Evolutionary conservation across 2,329 filamentous ascomycete genomes (phyloP), one percentile per base, ranked within the genome.

Genomic region (Lithohypha guttulata): DNA sequence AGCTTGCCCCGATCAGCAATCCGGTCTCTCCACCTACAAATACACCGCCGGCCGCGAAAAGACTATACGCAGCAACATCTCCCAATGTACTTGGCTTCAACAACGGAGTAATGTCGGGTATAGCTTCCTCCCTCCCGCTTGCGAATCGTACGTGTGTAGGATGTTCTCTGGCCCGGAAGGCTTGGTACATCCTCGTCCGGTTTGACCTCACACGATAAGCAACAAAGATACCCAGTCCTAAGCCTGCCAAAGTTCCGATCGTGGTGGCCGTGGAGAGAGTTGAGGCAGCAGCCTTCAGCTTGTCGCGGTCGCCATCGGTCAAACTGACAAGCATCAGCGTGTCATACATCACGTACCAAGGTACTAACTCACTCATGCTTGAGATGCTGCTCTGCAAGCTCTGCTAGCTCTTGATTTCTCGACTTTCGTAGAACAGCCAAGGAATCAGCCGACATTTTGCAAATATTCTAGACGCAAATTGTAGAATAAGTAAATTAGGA

Each of bases 1-100:
- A 65, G 32, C 65, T 65, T 1, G 66, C 68, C 1, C 79, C 77
- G 0, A 66, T 68, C 42, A 80, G 46, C 32, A 81, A 59, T 0
- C 78, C 77, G 50, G 41, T 32, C 59, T 82, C 78, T 6, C 78
- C 77, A 6, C 77, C 77, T 4, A 82, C 46, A 44, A 82, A 75
- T 4, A 80, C 53, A 0, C 77, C 77, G 10, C 75, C 77, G 0
- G 71, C 53, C 0, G 70, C 69, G 32, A 80, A 76, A 52, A 81
- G 71, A 44, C 71, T 69, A 51, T 77, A 80, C 0, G 78, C 73
- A 3, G 73, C 70, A 19, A 75, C 53, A 46, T 82, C 78, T 10
- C 76, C 76, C 34, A 71, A 52, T 1, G 62, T 62, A 2, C 70
- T 73, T 0, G 77, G 78, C 30, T 69, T 66, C 27, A 81, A 48